phyloP scores from a whole-genome alignment of 345 rosid species.

The Balakata baccata region DNA sequence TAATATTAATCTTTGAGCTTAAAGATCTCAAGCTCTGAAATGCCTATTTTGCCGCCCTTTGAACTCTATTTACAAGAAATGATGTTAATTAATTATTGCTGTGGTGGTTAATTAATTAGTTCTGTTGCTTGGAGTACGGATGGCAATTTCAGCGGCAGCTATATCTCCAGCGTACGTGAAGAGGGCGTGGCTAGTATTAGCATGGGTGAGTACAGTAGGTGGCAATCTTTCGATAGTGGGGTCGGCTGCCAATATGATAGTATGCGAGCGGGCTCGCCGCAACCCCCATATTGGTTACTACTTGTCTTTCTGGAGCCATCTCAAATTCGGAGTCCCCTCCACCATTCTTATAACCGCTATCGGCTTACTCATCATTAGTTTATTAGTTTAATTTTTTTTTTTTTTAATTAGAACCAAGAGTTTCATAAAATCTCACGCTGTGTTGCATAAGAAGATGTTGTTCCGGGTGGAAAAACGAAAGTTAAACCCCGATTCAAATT shows the following conservation, averaged over 20 bases:
- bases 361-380: slow-evolving; percentile 44
- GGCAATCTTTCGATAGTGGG: slow-evolving; percentile 82
- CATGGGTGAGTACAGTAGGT: slow-evolving; percentile 81
- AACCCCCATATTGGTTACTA: slow-evolving; percentile 43
- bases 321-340: slow-evolving; percentile 77
- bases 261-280: slow-evolving; percentile 76
- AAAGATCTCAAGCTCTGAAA: too few relatives aligned
- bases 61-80: too few relatives aligned
- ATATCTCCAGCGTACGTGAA: slow-evolving; percentile 49
- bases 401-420: too few relatives aligned
- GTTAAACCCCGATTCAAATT: too few relatives aligned
- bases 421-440: too few relatives aligned
- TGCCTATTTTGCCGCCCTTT: slow-evolving; percentile 14
- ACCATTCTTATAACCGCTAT: slow-evolving; percentile 54
- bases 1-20: too few relatives aligned
- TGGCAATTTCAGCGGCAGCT: slow-evolving; percentile 60
- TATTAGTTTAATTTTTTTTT: neutral
- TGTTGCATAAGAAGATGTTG: too few relatives aligned
- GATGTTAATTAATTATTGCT: neutral
- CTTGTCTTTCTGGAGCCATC: slow-evolving; percentile 62
- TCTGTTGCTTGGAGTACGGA: slow-evolving; percentile 59
- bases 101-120: slow-evolving; percentile 30
- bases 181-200: slow-evolving; percentile 76
- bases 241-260: slow-evolving; percentile 80
- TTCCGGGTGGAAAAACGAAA: too few relatives aligned